A percentile compares a stretch with the other conserved stretches of the same genome.
Conservation (phyloP, 768 basidiomycete species). For the Filobasidium wieringae region DNA sequence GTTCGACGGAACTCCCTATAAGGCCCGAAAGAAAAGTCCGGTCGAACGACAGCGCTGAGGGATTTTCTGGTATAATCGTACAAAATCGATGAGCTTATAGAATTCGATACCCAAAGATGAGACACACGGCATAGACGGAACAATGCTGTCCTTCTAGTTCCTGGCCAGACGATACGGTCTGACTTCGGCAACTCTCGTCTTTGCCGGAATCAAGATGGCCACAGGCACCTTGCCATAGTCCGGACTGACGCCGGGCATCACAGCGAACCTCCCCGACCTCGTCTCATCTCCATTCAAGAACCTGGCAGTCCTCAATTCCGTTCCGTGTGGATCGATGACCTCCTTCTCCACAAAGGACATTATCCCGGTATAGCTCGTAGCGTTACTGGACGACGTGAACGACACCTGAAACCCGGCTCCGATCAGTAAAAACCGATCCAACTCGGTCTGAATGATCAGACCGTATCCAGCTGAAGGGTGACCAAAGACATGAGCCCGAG, state of each 20-base stretch:
- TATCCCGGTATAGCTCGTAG: not conserved
- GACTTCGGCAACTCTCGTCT: not conserved
- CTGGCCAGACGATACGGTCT: not conserved
- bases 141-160: too few relatives aligned
- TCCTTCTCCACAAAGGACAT: slow-evolving; percentile 9
- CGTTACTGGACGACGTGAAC: not conserved
- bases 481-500: slow-evolving; percentile 1
- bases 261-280: not conserved
- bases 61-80: too few relatives aligned
- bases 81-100: too few relatives aligned
- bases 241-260: not conserved
- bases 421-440: slow-evolving; percentile 6
- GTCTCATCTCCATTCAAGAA: slow-evolving; percentile 4
- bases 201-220: not conserved
- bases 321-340: not conserved
- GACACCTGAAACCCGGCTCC: slow-evolving; percentile 10
- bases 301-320: not conserved
- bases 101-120: too few relatives aligned
- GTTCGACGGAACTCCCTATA: too few relatives aligned
- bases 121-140: too few relatives aligned
- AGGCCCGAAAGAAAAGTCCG: too few relatives aligned
- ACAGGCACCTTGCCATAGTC: not conserved
- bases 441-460: slow-evolving; percentile 2
- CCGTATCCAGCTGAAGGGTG: slow-evolving; percentile 11
- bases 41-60: too few relatives aligned